Percentiles rank a stretch among this genome's conserved stretches.
Conservation (phyloP, 2,329 filamentous ascomycete species). For the Stromatinia cepivora region DNA sequence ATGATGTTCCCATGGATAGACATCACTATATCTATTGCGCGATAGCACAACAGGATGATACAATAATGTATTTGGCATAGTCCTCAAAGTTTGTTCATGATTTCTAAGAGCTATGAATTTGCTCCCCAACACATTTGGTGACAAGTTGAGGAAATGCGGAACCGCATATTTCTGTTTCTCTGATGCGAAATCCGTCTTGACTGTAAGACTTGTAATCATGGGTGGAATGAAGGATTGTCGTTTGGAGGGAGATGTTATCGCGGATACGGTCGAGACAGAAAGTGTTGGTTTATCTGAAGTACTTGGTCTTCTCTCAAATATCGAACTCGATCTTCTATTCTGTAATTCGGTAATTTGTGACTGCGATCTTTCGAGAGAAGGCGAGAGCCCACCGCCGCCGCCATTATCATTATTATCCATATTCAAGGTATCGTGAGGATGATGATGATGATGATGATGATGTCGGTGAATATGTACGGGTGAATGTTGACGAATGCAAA, state of each 20-base stretch:
- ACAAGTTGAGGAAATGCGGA: slow-evolving; percentile 11
- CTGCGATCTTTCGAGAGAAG: slow-evolving; percentile 2
- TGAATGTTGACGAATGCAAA: slow-evolving; percentile 19
- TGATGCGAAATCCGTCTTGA: slow-evolving; percentile 14
- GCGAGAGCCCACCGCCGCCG: neutral
- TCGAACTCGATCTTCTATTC: neutral
- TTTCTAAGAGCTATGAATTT: slow-evolving; percentile 25
- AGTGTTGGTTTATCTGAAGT: slow-evolving; percentile 19
- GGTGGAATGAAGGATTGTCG: slow-evolving; percentile 1
- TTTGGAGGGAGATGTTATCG: slow-evolving; percentile 8
- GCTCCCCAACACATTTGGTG: neutral
- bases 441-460: slow-evolving; percentile 1
- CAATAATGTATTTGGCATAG: slow-evolving; percentile 19
- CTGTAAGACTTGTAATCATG: slow-evolving; percentile 3
- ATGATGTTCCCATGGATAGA: slow-evolving; percentile 84
- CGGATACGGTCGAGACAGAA: slow-evolving; percentile 13
- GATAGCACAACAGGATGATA: slow-evolving; percentile 29
- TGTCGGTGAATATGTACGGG: slow-evolving; percentile 8
- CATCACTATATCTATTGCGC: slow-evolving; percentile 83
- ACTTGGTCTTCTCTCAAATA: slow-evolving; percentile 13
- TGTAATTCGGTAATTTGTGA: neutral
- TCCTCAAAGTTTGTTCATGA: slow-evolving; percentile 21
- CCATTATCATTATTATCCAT: neutral
- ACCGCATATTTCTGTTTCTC: neutral
- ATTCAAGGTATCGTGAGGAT: neutral